Percentiles rank a stretch among this genome's conserved stretches.
Conservation (phyloP, 257 asterid species). For the Fraxinus anomala region DNA sequence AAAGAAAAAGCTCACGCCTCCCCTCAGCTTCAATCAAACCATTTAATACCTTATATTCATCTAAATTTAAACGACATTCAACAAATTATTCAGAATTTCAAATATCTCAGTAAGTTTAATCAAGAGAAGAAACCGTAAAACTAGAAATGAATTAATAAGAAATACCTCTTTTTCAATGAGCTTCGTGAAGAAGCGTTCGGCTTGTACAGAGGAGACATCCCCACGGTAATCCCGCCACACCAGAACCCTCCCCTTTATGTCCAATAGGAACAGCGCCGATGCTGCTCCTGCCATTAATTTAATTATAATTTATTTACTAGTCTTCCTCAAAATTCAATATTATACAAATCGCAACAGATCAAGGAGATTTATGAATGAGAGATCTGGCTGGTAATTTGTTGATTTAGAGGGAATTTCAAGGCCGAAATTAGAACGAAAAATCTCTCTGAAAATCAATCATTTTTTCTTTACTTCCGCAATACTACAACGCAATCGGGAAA, state of each 20-base stretch:
- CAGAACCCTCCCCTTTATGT: slow-evolving; percentile 88
- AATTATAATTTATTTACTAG: not conserved
- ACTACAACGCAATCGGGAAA: not conserved
- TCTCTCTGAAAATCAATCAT: not conserved
- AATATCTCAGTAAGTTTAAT: not conserved
- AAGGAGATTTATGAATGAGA: not conserved
- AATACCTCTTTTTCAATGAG: slow-evolving; percentile 86
- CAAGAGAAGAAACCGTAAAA: not conserved
- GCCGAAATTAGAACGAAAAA: not conserved
- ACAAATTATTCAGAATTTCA: not conserved
- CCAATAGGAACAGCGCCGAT: slow-evolving; percentile 99
- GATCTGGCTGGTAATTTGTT: not conserved
- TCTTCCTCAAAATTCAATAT: not conserved
- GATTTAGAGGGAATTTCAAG: not conserved
- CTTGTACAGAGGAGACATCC: slow-evolving; percentile 82
- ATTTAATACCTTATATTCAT: slow-evolving; percentile 1
- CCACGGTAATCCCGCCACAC: slow-evolving; percentile 99
- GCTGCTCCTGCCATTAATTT: slow-evolving; percentile 91
- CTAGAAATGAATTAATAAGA: not conserved
- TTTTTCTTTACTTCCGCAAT: not conserved
- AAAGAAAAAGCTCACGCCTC: not conserved
- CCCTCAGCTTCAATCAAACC: slow-evolving; percentile 17
- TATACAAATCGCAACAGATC: slow-evolving; percentile 3
- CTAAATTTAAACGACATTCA: not conserved
- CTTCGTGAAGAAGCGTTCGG: slow-evolving; percentile 89